A percentile compares a stretch with the other conserved stretches of the same genome.
Conservation (phyloP, 441 rosid species). For the Adansonia gregorii region DNA sequence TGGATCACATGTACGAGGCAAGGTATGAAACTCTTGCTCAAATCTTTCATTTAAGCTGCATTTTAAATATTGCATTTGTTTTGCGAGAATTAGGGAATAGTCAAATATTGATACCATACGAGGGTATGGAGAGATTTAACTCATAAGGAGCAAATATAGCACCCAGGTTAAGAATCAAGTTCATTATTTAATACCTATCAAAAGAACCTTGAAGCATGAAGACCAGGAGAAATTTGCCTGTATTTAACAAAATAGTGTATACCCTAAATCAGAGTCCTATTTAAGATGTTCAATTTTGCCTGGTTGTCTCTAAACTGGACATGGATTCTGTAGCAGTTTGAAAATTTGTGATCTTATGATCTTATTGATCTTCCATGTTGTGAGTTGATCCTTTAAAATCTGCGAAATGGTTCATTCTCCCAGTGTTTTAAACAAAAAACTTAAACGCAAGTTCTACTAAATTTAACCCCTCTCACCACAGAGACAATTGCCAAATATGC, state of each 20-base stretch:
- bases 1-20: constrained; percentile 87
- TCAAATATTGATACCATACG: constrained; percentile 8
- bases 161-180: neutral
- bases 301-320: constrained; percentile 4
- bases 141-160: constrained; percentile 5
- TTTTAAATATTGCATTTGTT: neutral
- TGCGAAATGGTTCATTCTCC: neutral
- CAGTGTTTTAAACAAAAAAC: neutral
- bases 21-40: constrained; percentile 46
- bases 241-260: neutral
- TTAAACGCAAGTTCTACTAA: neutral
- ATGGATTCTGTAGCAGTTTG: neutral
- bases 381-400: neutral
- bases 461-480: neutral
- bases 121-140: neutral
- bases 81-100: constrained; percentile 17
- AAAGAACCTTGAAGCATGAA: neutral
- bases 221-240: neutral
- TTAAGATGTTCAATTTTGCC: neutral
- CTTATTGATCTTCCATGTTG: neutral
- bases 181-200: neutral
- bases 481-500: constrained; percentile 4
- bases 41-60: constrained; percentile 12
- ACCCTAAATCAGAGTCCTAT: neutral
- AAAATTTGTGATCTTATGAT: neutral